Evolutionary conservation across 805 yeast species (phyloP), one percentile per base, ranked within the genome.

Genomic region (Vanderwaltozyma polyspora): DNA sequence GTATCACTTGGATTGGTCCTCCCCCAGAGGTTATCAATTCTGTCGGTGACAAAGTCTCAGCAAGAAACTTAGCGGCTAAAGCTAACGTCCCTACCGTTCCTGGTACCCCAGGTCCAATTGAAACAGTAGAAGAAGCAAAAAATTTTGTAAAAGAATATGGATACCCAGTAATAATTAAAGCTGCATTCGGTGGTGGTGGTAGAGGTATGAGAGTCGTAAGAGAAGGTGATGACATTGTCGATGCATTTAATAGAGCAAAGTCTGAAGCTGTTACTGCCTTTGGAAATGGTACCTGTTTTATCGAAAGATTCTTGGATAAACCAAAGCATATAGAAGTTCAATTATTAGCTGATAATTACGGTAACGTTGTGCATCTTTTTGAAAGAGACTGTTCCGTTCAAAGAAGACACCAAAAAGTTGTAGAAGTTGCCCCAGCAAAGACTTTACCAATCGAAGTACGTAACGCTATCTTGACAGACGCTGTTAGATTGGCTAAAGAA

Each of bases 101-200:
- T 6, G 98, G 98, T 56, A 87, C 97, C 11, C 94, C 93, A 6
- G 98, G 97, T 27, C 97, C 98, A 43, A 86, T 91, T 56, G 87
- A 78, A 38, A 52, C 70, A 19, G 78, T 78, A 17, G 78, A 69
- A 37, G 85, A 89, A 51, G 97, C 97, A 23, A 51, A 64, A 44
- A 77, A 59, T 7, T 89, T 89, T 55, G 96, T 87, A 25, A 72
- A 64, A 29, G 55, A 85, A 63, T 72, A 89, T 60, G 98, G 98
- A 22, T 87, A 60, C 64, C 98, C 98, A 7, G 97, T 91, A 32
- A 89, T 89, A 63, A 86, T 89, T 64, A 89, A 89, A 65, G 98
- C 98, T 31, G 98, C 98, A 25, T 91, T 82, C 55, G 98, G 98
- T 60, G 98, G 98, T 66, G 98, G 98, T 70, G 98, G 98, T 57